Conservation (phyloP, 73 alveolate genomes). For the Paramecium biaurelia region DNA sequence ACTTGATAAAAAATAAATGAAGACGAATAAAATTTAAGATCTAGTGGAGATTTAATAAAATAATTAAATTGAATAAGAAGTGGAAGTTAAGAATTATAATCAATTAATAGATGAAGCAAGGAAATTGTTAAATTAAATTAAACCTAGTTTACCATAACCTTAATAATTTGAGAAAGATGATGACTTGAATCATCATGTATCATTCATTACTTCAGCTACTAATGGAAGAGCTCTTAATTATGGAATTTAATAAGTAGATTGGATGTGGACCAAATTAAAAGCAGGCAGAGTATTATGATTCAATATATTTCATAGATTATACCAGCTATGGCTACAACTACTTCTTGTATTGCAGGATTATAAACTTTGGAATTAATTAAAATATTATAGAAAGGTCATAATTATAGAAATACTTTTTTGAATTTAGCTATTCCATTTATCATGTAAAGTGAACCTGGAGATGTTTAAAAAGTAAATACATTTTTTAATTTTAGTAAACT, state of each 20-base stretch:
- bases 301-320: conserved; percentile 66
- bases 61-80: conserved; percentile 67
- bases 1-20: background rate
- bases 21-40: conserved; percentile 11
- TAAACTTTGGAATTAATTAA: background rate
- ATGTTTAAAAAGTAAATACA: background rate
- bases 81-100: conserved; percentile 61
- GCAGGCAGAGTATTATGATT: conserved; percentile 82
- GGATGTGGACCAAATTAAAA: conserved; percentile 92
- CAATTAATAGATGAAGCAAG: conserved; percentile 60
- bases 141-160: conserved; percentile 55
- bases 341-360: background rate
- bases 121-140: conserved; percentile 18
- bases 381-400: background rate
- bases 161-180: conserved; percentile 93
- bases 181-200: conserved; percentile 92
- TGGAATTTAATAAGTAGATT: conserved; percentile 81
- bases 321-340: conserved; percentile 96
- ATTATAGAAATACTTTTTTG: background rate
- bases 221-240: conserved; percentile 86
- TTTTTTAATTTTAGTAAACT: background rate
- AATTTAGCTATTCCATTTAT: background rate
- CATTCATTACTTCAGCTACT: conserved; percentile 87
- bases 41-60: conserved; percentile 72
- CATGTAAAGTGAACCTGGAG: conserved; percentile 6